These are phyloP conservation scores for Yarrowia porcina DNA, from an alignment of 805 yeast species.

Conservation along the genomic window DNA sequence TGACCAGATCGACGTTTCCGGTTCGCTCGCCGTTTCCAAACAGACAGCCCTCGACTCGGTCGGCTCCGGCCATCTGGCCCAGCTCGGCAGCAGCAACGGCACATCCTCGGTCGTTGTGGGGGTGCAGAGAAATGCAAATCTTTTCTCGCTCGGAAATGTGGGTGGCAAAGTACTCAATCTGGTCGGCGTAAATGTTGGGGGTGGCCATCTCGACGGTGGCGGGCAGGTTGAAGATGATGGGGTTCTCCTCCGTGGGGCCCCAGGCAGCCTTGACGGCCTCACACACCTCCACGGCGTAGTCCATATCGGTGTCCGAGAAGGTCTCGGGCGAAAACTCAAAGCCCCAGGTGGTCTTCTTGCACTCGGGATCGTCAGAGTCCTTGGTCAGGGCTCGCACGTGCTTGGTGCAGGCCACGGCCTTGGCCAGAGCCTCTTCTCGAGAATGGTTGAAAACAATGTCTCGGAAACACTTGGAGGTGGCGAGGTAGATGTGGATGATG, in stretches of 20 bases:
- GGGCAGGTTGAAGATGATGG: slow-evolving; percentile 76
- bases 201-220: slow-evolving; percentile 82
- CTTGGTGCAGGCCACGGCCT: slow-evolving; percentile 61
- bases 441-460: slow-evolving; percentile 63
- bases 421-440: slow-evolving; percentile 53
- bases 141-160: slow-evolving; percentile 63
- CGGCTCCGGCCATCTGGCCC: slow-evolving; percentile 82
- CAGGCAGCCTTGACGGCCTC: slow-evolving; percentile 74
- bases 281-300: slow-evolving; percentile 61
- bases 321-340: slow-evolving; percentile 81
- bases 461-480: slow-evolving; percentile 71
- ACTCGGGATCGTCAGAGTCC: slow-evolving; percentile 51
- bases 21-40: slow-evolving; percentile 88
- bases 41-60: slow-evolving; percentile 80
- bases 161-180: slow-evolving; percentile 68
- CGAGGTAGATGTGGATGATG: slow-evolving; percentile 70
- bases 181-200: slow-evolving; percentile 82
- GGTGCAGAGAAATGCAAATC: slow-evolving; percentile 72
- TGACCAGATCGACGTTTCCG: slow-evolving; percentile 79
- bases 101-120: slow-evolving; percentile 83
- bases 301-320: slow-evolving; percentile 66
- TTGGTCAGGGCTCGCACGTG: slow-evolving; percentile 66
- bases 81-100: slow-evolving; percentile 87
- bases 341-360: slow-evolving; percentile 59
- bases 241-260: slow-evolving; percentile 61